Conservation (phyloP, 192 early-diverging fungal genomes). For the Backusella psychrophila region DNA sequence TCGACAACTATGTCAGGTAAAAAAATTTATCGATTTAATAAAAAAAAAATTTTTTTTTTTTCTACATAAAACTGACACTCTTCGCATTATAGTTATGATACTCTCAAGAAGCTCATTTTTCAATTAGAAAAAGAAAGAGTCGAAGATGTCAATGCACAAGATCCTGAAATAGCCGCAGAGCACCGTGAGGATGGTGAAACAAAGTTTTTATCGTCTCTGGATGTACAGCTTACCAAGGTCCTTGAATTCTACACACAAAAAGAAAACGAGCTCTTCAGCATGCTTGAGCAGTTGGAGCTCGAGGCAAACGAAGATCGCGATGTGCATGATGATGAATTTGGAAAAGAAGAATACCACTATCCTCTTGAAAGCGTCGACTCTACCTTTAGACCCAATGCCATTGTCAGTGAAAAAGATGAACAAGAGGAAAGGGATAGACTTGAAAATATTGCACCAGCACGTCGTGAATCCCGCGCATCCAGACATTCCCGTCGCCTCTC, state of each 20-base stretch:
- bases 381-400: not conserved
- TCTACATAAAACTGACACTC: not conserved
- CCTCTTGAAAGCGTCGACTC: constrained; percentile 6
- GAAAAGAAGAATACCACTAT: not conserved
- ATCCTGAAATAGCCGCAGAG: constrained; percentile 3
- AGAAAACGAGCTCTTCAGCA: constrained; percentile 54
- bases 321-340: not conserved
- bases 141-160: not conserved
- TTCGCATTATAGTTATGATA: constrained; percentile 15
- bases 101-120: constrained; percentile 19
- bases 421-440: not conserved
- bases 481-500: not conserved
- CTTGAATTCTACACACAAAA: constrained; percentile 63
- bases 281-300: constrained; percentile 44
- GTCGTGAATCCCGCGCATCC: not conserved
- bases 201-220: constrained; percentile 57
- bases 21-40: constrained; percentile 10
- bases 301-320: not conserved
- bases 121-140: constrained; percentile 25
- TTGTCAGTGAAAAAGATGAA: not conserved
- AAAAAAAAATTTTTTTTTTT: not conserved
- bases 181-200: constrained; percentile 3
- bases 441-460: not conserved
- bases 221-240: constrained; percentile 67
- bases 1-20: constrained; percentile 71